Percentiles rank a stretch among this genome's conserved stretches.
Evolutionary conservation across 2,329 filamentous ascomycete species (phyloP).

Genomic region (Ampelomyces quisqualis): DNA sequence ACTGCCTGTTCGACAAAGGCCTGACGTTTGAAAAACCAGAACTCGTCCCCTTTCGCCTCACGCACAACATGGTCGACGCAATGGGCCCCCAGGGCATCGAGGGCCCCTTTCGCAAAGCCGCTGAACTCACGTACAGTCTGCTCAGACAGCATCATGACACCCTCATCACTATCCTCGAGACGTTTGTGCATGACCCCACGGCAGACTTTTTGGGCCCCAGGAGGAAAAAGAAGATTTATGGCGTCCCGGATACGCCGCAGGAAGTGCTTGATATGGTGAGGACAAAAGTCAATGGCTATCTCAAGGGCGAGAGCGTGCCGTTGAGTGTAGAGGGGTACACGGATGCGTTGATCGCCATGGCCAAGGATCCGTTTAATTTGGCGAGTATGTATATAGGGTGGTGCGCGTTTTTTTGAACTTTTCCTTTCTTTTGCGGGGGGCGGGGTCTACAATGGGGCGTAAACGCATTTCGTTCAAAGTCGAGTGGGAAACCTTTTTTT

Average conservation of each 20-base stretch:
- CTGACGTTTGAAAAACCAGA: conserved; percentile 94
- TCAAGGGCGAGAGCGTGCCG: conserved; percentile 86
- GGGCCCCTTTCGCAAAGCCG: conserved; percentile 84
- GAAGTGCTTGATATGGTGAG: conserved; percentile 88
- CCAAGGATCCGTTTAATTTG: conserved; percentile 76
- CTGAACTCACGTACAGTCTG: conserved; percentile 81
- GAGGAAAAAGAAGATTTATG: conserved; percentile 54
- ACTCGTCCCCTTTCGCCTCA: conserved; percentile 90
- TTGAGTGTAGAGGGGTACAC: conserved; percentile 95
- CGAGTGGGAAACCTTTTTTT: too few relatives aligned
- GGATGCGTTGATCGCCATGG: conserved; percentile 88
- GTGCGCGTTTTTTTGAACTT: conserved; percentile 65
- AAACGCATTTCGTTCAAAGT: too few relatives aligned
- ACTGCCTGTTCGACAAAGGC: conserved; percentile 98
- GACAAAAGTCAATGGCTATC: conserved; percentile 79
- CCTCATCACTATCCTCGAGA: conserved; percentile 94
- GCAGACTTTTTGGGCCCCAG: conserved; percentile 82
- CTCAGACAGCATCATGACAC: conserved; percentile 92
- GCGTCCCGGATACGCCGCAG: conserved; percentile 67
- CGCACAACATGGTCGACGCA: conserved; percentile 97
- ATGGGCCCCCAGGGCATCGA: conserved; percentile 96
- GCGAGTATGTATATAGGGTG: conserved; percentile 97
- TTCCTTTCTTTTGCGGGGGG: too few relatives aligned
- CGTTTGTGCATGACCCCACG: conserved; percentile 95
- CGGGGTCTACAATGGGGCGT: too few relatives aligned